Conservation (phyloP, 2,329 filamentous ascomycete genomes). For the Alternaria arbusti region DNA sequence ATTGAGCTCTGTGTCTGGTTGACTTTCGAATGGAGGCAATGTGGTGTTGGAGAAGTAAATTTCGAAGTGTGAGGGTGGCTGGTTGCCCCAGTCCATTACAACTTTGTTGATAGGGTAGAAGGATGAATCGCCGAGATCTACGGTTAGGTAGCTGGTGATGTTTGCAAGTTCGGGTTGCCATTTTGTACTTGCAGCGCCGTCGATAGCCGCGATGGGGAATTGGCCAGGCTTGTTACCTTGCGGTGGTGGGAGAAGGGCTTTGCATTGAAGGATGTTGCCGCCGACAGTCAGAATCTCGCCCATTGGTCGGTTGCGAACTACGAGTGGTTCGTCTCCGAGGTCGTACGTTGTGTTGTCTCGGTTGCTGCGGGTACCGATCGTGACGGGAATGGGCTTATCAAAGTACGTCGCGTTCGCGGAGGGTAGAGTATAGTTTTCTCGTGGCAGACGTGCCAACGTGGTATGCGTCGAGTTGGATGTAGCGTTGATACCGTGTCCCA, state of each 20-base stretch:
- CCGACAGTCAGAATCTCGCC: slow-evolving; percentile 60
- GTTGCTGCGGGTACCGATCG: slow-evolving; percentile 55
- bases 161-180: slow-evolving; percentile 67
- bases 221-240: slow-evolving; percentile 65
- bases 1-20: neutral
- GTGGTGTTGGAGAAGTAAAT: slow-evolving; percentile 63
- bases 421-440: slow-evolving; percentile 50
- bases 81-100: slow-evolving; percentile 66
- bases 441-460: slow-evolving; percentile 60
- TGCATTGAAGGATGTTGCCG: slow-evolving; percentile 71
- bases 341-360: slow-evolving; percentile 47
- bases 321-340: slow-evolving; percentile 59
- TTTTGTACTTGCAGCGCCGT: slow-evolving; percentile 69
- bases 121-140: slow-evolving; percentile 54
- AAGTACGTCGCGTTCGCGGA: slow-evolving; percentile 63
- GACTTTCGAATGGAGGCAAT: slow-evolving; percentile 26
- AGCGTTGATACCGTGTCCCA: slow-evolving; percentile 68
- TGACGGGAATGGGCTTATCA: slow-evolving; percentile 63
- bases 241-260: slow-evolving; percentile 50
- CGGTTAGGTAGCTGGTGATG: slow-evolving; percentile 60
- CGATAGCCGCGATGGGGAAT: slow-evolving; percentile 71
- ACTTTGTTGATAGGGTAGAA: slow-evolving; percentile 57
- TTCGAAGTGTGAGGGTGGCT: slow-evolving; percentile 60
- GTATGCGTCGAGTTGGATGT: slow-evolving; percentile 70
- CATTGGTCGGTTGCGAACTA: slow-evolving; percentile 65